Percentiles rank a stretch among this genome's conserved stretches.
Evolutionary conservation across 345 rosid genomes (phyloP).

Genomic region (Rhizophora mangle): DNA sequence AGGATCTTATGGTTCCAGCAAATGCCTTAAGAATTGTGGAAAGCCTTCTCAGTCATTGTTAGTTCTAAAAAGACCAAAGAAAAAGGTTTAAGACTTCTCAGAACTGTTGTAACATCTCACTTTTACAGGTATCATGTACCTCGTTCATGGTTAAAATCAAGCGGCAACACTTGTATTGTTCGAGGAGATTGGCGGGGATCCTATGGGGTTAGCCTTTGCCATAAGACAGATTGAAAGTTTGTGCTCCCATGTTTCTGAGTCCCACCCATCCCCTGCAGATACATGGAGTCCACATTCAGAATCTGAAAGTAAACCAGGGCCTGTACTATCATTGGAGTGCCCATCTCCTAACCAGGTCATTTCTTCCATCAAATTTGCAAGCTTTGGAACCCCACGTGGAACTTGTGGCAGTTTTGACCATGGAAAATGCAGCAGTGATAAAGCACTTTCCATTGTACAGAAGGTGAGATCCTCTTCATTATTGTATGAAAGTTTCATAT

Average conservation of each 20-base stretch:
- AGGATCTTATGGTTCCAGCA: conserved; percentile 66
- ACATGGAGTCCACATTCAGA: conserved; percentile 57
- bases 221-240: conserved; percentile 47
- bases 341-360: conserved; percentile 64
- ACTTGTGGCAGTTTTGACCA: conserved; percentile 69
- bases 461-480: conserved; percentile 43
- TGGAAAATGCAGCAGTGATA: conserved; percentile 55
- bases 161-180: conserved; percentile 78
- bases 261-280: conserved; percentile 74
- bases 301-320: conserved; percentile 32
- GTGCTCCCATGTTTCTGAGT: conserved; percentile 67
- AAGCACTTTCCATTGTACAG: conserved; percentile 49
- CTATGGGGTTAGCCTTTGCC: conserved; percentile 55
- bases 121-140: conserved; percentile 79
- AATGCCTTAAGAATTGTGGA: conserved; percentile 83
- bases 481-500: neutral
- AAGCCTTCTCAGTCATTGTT: conserved; percentile 87
- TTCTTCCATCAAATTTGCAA: conserved; percentile 71
- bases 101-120: conserved; percentile 16
- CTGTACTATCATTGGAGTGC: conserved; percentile 54
- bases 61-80: conserved; percentile 22
- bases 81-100: neutral
- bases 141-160: conserved; percentile 76
- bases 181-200: conserved; percentile 89
- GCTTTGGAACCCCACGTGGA: conserved; percentile 86